A percentile compares a stretch with the other conserved stretches of the same genome.
Conservation (phyloP, 768 basidiomycete genomes). For the Podaxis carcinomalis region DNA sequence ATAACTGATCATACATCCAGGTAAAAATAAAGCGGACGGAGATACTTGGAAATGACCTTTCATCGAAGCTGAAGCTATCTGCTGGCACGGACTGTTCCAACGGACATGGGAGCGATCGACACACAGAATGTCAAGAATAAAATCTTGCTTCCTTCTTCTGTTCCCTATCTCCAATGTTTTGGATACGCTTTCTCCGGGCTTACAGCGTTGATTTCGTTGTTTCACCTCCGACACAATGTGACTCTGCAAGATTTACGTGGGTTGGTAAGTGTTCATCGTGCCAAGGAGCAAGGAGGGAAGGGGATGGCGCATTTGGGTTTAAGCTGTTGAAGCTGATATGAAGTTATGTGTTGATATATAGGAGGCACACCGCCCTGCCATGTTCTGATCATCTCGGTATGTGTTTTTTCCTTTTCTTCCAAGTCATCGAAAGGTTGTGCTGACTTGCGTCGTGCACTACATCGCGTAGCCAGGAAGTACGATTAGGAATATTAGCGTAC, state of each 20-base stretch:
- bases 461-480: constrained; percentile 18
- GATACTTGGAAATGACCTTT: too few species aligned
- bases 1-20: too few species aligned
- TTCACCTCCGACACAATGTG: constrained; percentile 21
- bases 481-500: constrained; percentile 22
- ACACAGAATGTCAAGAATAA: background rate
- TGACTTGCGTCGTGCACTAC: background rate
- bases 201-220: constrained; percentile 19
- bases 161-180: constrained; percentile 11
- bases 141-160: background rate
- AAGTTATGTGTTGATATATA: background rate
- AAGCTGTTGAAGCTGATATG: background rate
- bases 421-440: background rate
- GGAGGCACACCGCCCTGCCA: constrained; percentile 23
- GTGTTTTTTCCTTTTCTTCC: background rate
- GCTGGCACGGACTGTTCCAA: background rate
- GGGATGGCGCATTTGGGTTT: background rate
- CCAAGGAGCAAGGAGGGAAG: background rate
- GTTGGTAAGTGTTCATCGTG: constrained; percentile 14
- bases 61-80: too few species aligned
- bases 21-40: too few species aligned
- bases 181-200: constrained; percentile 2
- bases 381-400: constrained; percentile 22
- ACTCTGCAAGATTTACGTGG: constrained; percentile 20
- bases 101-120: background rate